Evolutionary conservation across 305 asterid genomes (phyloP), one percentile per base, ranked within the genome.

Genomic region (Fraxinus angustifolia): DNA sequence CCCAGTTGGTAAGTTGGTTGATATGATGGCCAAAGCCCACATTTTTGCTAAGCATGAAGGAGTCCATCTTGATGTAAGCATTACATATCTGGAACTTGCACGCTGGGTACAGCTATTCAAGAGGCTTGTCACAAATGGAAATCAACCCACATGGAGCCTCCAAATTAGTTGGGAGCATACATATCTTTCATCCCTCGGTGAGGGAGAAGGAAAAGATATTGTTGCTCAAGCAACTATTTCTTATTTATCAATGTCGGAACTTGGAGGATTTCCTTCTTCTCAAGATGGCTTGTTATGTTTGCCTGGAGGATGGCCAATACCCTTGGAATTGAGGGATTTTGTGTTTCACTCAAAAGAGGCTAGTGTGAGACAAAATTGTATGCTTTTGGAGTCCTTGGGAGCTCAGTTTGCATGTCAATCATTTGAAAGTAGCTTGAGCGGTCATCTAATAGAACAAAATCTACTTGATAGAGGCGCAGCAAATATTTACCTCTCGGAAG

Each of bases 281-380:
- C 89, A 88, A 58, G 97, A 90, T 83, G 72, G 86, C 82, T 83
- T 87, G 73, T 82, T 94, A 76, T 85, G 87, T 83, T 79, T 90
- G 84, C 99, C 98, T 10, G 98, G 97, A 78, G 98, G 97, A 34
- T 96, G 99, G 99, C 98, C 99, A 62, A 75, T 84, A 58, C 97
- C 97, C 79, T 86, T 96, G 91, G 92, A 85, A 83, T 72, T 91
- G 77, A 87, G 89, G 85, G 98, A 94, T 88, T 91, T 86, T 82
- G 89, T 93, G 78, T 83, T 83, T 82, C 84, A 90, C 86, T 86
- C 98, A n/a, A 83, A 67, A 80, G 97, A 91, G 90, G 81, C 98
- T 50, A 89, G 90, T 86, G 87, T 94, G 81, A 90, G 86, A 80
- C 93, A 91, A 82, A 94, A 92, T 83, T 84, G 89, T 86, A 88